phyloP scores from a whole-genome alignment of 257 asterid species.

The Solanum habrochaites region DNA sequence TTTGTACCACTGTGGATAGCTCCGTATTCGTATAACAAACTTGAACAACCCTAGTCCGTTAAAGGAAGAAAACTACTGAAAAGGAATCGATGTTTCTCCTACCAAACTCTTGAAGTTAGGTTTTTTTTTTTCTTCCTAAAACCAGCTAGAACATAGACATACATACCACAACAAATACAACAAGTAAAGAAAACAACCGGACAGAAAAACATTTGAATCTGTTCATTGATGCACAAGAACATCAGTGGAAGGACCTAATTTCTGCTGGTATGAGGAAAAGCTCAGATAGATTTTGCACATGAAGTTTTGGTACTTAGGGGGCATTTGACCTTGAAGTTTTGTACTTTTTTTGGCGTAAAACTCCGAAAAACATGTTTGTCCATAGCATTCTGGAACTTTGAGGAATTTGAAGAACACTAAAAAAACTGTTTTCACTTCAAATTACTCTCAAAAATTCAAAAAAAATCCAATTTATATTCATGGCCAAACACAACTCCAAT shows the following conservation, averaged over 20 bases:
- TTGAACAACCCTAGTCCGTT: not conserved
- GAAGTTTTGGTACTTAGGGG: not conserved
- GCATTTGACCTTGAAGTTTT: not conserved
- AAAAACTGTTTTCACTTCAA: not conserved
- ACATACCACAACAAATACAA: not conserved
- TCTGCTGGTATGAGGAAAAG: not conserved
- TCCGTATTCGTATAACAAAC: no score
- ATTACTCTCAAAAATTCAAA: not conserved
- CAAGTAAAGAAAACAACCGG: not conserved
- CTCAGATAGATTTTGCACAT: not conserved
- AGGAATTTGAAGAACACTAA: not conserved
- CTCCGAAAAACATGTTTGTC: not conserved
- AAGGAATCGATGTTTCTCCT: not conserved
- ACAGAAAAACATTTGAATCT: not conserved
- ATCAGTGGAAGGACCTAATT: not conserved
- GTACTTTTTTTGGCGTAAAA: not conserved
- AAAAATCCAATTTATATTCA: not conserved
- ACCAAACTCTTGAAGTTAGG: not conserved
- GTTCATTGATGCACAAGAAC: not conserved
- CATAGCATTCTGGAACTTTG: not conserved
- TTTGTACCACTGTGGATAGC: not conserved
- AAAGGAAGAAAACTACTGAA: no score
- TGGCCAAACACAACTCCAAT: not conserved
- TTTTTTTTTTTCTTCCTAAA: not conserved
- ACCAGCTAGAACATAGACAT: not conserved